Evolutionary conservation across 371 early-diverging fungal species (phyloP), one percentile per base, ranked within the genome.

Genomic region (Mucor racemosus): DNA sequence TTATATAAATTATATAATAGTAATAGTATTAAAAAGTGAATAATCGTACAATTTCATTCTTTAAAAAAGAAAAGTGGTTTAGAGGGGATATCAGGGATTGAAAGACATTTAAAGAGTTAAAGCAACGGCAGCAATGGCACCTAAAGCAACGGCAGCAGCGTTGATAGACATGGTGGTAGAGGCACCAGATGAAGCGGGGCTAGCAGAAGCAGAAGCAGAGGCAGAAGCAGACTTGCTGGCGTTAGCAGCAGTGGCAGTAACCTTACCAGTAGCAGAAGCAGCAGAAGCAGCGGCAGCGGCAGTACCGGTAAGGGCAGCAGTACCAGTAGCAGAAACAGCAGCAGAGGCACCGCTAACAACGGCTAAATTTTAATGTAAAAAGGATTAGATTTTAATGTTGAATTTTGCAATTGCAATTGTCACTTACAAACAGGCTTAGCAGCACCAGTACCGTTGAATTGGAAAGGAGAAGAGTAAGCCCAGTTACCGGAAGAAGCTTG

Each of bases 381-480:
- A 3, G 35, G 10, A 6, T 3, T 1, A 46, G 17, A 9, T 3
- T 41, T 60, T 31, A 33, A 5, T 36, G 10, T 34, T 54, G 19
- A 1, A 54, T 4, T 15, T 53, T 26, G 14, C 7, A 42, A 19
- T 7, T 15, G 11, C 36, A 14, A 60, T 39, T 19, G 14, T 9
- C 48, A 74, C 73, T 76, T 80, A 78, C 78, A 74, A 21, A 72
- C 57, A 66, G 82, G 79, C 9, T 62, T 67, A 10, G 75, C 64
- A 36, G 75, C 67, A 39, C 82, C 82, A 10, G 74, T 77, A 54
- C 82, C 82, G 34, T 66, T 54, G 61, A 82, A 81, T 7, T 68
- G 65, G 65, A 82, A 82, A 54, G 71, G 68, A 62, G 76, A 74
- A 66, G 82, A 82, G 68, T 82, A 82, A 33, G 64, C 67, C 82